Base-by-base conservation (phyloP, 371 early-diverging fungal species). In the Synchytrium microbalum region DNA sequence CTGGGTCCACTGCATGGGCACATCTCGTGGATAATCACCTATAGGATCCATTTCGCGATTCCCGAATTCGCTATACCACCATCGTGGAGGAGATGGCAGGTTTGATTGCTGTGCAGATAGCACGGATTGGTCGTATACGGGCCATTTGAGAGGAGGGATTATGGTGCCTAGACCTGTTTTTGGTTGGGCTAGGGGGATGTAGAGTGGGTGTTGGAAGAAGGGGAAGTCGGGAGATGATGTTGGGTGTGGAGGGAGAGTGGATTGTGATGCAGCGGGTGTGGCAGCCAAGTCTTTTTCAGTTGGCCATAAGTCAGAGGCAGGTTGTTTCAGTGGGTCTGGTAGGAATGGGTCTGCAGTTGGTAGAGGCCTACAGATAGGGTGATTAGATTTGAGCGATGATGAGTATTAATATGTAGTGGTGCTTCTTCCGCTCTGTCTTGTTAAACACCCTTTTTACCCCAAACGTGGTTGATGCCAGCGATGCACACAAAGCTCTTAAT, bases 11-110 rank as follows among this genome's bases (percentile, higher is more conserved):
- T 75, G 76, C 30, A 62, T 64, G 26, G 67, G 65, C 26, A 77
- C 56, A 24, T 64, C 24, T 60, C 70, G 68, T n/a, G 80, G 80
- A 69, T 80, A 80, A 56, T 67, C 74, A 56, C 80, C 80, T 65
- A 75, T 75, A 23, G 77, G 78, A 25, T 72, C 65, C 19, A 65
- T 61, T 32, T 59, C 64, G 58, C 59, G 57, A 59, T 71, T 54
- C 60, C 72, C 76, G 60, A 73, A 76, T 25, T 66, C 68, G 28
- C 52, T 33, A 55, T 68, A 60, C 52, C 53, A 53, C 30, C 54
- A 58, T 33, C 38, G 59, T 14, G 65, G 59, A 8, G 54, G 58
- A n/a, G n/a, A 27, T 3, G 25, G 26, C 3, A 67, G 19, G 30
- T 32, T 64, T 32, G 26, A 32, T 33, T 66, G 33, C 28, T 69